These are phyloP conservation scores for Craspedostauros australis DNA, from an alignment of 108 stramenopile genomes.

Conservation along the genomic window DNA sequence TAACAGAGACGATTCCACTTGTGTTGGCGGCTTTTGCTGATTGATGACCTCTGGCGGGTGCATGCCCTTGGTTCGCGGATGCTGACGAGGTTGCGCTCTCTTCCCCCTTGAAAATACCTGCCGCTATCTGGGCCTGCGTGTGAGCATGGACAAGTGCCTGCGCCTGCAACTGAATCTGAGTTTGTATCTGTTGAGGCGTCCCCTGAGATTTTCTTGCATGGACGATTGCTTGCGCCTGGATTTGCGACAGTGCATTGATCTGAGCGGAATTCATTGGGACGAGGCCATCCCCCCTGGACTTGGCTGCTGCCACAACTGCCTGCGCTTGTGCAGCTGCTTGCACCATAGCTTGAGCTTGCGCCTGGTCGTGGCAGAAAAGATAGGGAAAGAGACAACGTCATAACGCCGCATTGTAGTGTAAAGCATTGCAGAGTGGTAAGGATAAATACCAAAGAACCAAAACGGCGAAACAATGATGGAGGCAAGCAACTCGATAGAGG, in stretches of 20 bases:
- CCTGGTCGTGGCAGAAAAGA: slow-evolving; percentile 15
- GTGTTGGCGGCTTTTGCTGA: too few relatives aligned
- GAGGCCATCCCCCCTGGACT: slow-evolving; percentile 66
- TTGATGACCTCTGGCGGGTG: too few relatives aligned
- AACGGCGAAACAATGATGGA: too few relatives aligned
- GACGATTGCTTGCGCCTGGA: slow-evolving; percentile 85
- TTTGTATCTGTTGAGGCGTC: slow-evolving; percentile 70
- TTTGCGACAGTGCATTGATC: slow-evolving; percentile 64
- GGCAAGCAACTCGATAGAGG: too few relatives aligned
- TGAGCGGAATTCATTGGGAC: slow-evolving; percentile 64
- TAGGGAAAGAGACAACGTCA: neutral
- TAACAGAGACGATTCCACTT: too few relatives aligned
- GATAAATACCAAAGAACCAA: too few relatives aligned
- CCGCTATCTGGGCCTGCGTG: slow-evolving; percentile 77
- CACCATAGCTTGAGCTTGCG: slow-evolving; percentile 85
- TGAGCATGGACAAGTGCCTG: slow-evolving; percentile 77
- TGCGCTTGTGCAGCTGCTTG: slow-evolving; percentile 86
- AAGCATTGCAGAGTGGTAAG: too few relatives aligned
- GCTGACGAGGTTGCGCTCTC: slow-evolving; percentile 20
- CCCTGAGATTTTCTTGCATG: slow-evolving; percentile 62
- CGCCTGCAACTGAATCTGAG: slow-evolving; percentile 76
- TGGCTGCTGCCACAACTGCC: slow-evolving; percentile 84
- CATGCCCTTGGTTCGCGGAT: too few relatives aligned
- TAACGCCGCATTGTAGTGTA: too few relatives aligned
- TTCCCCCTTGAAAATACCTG: slow-evolving; percentile 72